Percentiles rank a stretch among this genome's conserved stretches.
phyloP scores from a whole-genome alignment of 164 flowering plant genomes.

The Hamamelis virginiana region DNA sequence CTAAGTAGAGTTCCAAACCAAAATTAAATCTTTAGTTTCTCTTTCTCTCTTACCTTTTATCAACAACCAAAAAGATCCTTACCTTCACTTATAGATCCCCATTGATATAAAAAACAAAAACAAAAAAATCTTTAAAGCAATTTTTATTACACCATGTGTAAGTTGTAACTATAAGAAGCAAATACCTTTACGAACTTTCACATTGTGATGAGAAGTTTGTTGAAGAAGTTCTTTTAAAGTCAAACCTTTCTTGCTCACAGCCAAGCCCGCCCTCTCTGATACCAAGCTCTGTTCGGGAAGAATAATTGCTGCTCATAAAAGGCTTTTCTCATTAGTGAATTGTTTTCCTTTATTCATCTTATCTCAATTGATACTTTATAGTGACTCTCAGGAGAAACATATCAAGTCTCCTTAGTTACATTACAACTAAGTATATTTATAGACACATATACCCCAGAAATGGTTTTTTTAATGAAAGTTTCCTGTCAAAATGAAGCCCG shows the following conservation, averaged over 20 bases:
- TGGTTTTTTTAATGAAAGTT: too few relatives aligned
- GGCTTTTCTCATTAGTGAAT: background rate
- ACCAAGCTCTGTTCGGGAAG: slow-evolving; percentile 94
- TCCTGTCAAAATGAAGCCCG: too few relatives aligned
- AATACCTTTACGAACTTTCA: slow-evolving; percentile 80
- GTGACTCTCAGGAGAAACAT: too few relatives aligned
- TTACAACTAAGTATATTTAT: too few relatives aligned
- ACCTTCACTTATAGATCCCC: background rate
- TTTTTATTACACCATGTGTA: background rate
- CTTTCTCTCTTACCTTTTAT: too few relatives aligned
- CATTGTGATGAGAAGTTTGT: slow-evolving; percentile 87
- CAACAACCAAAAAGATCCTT: background rate
- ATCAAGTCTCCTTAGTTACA: too few relatives aligned
- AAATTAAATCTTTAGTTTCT: too few relatives aligned
- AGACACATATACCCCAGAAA: too few relatives aligned
- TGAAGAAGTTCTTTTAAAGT: slow-evolving; percentile 94
- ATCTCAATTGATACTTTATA: too few relatives aligned
- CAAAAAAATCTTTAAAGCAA: background rate
- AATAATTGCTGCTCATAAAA: slow-evolving; percentile 58
- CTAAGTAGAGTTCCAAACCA: too few relatives aligned
- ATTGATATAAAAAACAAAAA: background rate
- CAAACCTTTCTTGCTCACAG: slow-evolving; percentile 78
- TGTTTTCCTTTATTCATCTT: background rate
- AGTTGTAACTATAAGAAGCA: background rate
- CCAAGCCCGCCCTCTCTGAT: slow-evolving; percentile 71